Percentiles rank a stretch among this genome's conserved stretches.
These are phyloP conservation scores for Lanmaoa rubissima DNA, from an alignment of 768 basidiomycete genomes.

Conservation along the genomic window DNA sequence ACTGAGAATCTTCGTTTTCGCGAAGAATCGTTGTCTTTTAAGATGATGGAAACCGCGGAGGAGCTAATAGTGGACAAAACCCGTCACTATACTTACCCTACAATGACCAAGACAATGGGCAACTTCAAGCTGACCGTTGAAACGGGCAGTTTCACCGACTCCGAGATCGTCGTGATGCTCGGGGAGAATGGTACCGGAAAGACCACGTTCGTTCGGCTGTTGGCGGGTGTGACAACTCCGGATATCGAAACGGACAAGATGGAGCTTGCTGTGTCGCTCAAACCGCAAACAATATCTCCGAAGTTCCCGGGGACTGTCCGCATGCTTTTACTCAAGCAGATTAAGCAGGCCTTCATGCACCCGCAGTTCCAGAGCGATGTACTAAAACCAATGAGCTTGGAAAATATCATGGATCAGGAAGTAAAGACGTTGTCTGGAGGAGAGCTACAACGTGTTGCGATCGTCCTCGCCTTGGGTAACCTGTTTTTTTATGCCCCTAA, in stretches of 20 bases:
- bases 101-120: slow-evolving; percentile 97
- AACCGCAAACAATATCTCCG: slow-evolving; percentile 98
- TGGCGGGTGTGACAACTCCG: slow-evolving; percentile 84
- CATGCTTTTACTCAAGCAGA: slow-evolving; percentile 90
- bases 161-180: slow-evolving; percentile 98
- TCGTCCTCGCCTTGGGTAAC: slow-evolving; percentile 85
- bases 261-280: slow-evolving; percentile 84
- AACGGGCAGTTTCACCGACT: slow-evolving; percentile 91
- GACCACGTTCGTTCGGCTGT: slow-evolving; percentile 94
- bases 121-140: slow-evolving; percentile 94
- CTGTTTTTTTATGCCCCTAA: neutral
- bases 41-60: slow-evolving; percentile 96
- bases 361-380: slow-evolving; percentile 99
- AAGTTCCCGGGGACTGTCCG: slow-evolving; percentile 98
- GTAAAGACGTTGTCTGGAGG: slow-evolving; percentile 98
- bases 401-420: slow-evolving; percentile 94
- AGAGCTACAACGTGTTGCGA: slow-evolving; percentile 96
- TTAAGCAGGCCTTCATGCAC: slow-evolving; percentile 96
- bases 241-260: slow-evolving; percentile 83
- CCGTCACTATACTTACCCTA: slow-evolving; percentile 85
- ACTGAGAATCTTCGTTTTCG: slow-evolving; percentile 99
- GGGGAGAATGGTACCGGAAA: slow-evolving; percentile 99
- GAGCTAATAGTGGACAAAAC: slow-evolving; percentile 86
- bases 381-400: slow-evolving; percentile 94
- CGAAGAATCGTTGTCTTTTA: slow-evolving; percentile 93